phyloP scores from a whole-genome alignment of 2,329 filamentous ascomycete species.

The Arthroderma sp. region DNA sequence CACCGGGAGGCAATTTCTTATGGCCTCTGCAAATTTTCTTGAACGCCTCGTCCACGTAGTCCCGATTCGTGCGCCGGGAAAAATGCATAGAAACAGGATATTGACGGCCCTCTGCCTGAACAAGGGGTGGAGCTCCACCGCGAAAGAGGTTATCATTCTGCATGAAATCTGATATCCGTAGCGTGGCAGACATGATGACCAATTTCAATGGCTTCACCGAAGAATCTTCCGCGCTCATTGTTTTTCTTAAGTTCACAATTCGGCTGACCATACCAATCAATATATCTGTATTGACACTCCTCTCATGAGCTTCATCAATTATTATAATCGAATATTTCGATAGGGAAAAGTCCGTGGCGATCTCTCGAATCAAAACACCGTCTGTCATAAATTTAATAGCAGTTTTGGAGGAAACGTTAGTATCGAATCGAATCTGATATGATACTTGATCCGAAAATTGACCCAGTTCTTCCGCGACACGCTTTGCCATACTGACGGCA shows the following conservation, averaged over 20 bases:
- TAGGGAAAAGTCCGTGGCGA: slow-evolving; percentile 76
- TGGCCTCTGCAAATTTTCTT: slow-evolving; percentile 79
- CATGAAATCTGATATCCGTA: slow-evolving; percentile 80
- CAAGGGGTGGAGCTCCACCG: slow-evolving; percentile 58
- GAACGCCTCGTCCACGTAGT: slow-evolving; percentile 85
- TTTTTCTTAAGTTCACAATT: slow-evolving; percentile 69
- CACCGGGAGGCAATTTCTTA: slow-evolving; percentile 75
- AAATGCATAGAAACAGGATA: slow-evolving; percentile 87
- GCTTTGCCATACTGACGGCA: slow-evolving; percentile 90
- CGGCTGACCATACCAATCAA: slow-evolving; percentile 94
- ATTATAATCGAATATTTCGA: slow-evolving; percentile 86
- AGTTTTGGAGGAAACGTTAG: slow-evolving; percentile 63
- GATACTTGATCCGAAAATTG: slow-evolving; percentile 64
- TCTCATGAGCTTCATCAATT: slow-evolving; percentile 93
- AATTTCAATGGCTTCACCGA: slow-evolving; percentile 70
- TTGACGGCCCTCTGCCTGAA: slow-evolving; percentile 84
- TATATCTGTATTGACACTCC: slow-evolving; percentile 95
- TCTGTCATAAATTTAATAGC: slow-evolving; percentile 99
- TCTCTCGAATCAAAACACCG: slow-evolving; percentile 83
- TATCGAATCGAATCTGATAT: slow-evolving; percentile 93
- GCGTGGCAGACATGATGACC: slow-evolving; percentile 94
- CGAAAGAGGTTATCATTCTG: slow-evolving; percentile 71
- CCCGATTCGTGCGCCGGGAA: slow-evolving; percentile 62
- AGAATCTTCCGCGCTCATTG: slow-evolving; percentile 59
- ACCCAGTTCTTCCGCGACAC: slow-evolving; percentile 75